phyloP scores from a whole-genome alignment of 23 red algal species.

The Agarophyton chilense region DNA sequence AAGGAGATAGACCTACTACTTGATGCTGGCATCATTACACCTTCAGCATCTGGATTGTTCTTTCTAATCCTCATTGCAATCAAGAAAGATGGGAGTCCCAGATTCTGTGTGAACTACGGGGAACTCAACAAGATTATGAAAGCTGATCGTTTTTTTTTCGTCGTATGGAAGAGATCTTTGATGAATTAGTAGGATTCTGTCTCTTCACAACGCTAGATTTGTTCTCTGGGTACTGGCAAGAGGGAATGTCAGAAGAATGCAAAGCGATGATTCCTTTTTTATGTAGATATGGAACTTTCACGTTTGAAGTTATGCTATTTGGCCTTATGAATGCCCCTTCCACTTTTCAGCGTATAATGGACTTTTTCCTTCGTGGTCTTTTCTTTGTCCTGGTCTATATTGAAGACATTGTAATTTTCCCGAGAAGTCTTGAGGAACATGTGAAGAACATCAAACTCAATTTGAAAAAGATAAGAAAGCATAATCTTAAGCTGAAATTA shows the following conservation, averaged over 20 bases:
- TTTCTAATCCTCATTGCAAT: slow-evolving; percentile 1
- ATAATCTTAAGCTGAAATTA: neutral
- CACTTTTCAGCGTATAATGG: slow-evolving; percentile 3
- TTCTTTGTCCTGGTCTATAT: neutral
- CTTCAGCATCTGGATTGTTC: neutral
- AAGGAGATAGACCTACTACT: slow-evolving; percentile 10
- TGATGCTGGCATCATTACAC: neutral
- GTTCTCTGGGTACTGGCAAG: no score
- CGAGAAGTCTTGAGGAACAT: slow-evolving; percentile 3
- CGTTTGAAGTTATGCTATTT: slow-evolving; percentile 37
- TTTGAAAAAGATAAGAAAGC: neutral
- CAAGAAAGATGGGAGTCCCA: slow-evolving; percentile 15
- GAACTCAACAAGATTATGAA: slow-evolving; percentile 5
- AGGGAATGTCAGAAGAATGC: no score
- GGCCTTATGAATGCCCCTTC: slow-evolving; percentile 44
- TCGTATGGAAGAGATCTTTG: slow-evolving; percentile 15
- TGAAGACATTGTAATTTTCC: slow-evolving; percentile 5
- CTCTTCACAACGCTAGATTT: neutral
- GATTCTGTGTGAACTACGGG: slow-evolving; percentile 19
- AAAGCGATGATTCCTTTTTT: no score
- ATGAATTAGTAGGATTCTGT: slow-evolving; percentile 26
- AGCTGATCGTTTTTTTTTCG: neutral
- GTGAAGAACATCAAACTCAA: neutral
- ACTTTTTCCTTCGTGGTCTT: neutral
- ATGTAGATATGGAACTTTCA: no score